Evolutionary conservation across 1,284 basidiomycete genomes (phyloP).

Genomic region (Gomphus sp.): DNA sequence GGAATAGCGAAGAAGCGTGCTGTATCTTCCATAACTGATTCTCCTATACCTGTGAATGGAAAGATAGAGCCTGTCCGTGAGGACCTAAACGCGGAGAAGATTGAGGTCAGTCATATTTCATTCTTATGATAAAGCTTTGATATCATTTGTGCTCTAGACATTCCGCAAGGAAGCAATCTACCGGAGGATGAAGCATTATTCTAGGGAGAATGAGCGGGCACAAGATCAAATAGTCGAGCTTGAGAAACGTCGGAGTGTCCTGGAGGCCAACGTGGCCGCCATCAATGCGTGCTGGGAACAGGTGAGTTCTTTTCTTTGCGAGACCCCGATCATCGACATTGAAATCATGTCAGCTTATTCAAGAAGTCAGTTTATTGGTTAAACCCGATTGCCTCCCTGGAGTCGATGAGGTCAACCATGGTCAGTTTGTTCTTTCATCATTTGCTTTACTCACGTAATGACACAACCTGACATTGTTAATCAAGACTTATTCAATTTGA

Average conservation of each 20-base stretch:
- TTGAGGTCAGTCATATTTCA: slow-evolving; percentile 45
- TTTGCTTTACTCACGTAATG: background rate
- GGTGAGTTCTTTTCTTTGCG: slow-evolving; percentile 32
- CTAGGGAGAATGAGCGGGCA: slow-evolving; percentile 69
- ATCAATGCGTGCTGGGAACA: slow-evolving; percentile 88
- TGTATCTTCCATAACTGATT: slow-evolving; percentile 43
- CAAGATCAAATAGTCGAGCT: slow-evolving; percentile 60
- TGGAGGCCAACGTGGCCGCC: slow-evolving; percentile 72
- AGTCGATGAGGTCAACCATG: slow-evolving; percentile 21
- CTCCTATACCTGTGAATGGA: slow-evolving; percentile 52
- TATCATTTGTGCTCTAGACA: slow-evolving; percentile 28
- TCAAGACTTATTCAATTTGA: background rate
- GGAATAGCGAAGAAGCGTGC: slow-evolving; percentile 50
- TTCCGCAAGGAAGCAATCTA: slow-evolving; percentile 91
- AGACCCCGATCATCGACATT: slow-evolving; percentile 10
- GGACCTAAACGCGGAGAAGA: slow-evolving; percentile 38
- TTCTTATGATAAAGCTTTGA: slow-evolving; percentile 8
- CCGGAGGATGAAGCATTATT: slow-evolving; percentile 86
- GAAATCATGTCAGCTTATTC: slow-evolving; percentile 44
- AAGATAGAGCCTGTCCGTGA: slow-evolving; percentile 16
- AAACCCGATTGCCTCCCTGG: slow-evolving; percentile 43
- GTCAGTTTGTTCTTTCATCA: background rate
- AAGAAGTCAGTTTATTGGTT: slow-evolving; percentile 55
- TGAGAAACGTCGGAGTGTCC: slow-evolving; percentile 62
- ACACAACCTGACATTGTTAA: background rate